Evolutionary conservation across 2,329 filamentous ascomycete genomes (phyloP), one percentile per base, ranked within the genome.

Genomic region (Pseudovirgaria hyperparasitica): DNA sequence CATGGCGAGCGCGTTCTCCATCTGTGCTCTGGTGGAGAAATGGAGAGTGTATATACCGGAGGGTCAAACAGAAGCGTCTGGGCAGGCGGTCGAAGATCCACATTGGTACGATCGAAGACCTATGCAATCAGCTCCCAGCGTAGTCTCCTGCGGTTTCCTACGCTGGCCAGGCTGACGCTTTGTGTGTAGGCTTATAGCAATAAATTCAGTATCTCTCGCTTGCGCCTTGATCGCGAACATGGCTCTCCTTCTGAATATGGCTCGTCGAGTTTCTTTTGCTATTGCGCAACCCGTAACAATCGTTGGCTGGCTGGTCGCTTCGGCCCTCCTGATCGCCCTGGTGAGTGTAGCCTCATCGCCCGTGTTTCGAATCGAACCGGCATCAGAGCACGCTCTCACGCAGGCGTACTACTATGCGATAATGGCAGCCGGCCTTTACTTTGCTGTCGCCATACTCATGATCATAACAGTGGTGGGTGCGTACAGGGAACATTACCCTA

Each of bases 401-500:
- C 64, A 70, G 37, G 65, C 66, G 5, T 73, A 64, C 42, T 75
- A 73, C 42, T 74, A 72, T 36, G 70, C 58, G 2, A 63, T 70
- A 27, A 67, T 70, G 29, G 70, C 70, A 4, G 65, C 69, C 3
- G 58, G 43, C 0, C 42, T 72, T 3, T 74, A 74, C 39, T 65
- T 68, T 31, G 54, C 71, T 27, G 62, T 74, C 20, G 58, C 65
- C 1, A 55, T 55, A 2, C 44, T 73, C 6, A 63, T 73, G 60
- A 52, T 62, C 16, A 38, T 70, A 6, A 74, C 70, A 0, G 64
- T 69, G 1, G 61, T 60, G 29, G 70, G 70, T 5, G 69, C 70
- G 4, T 60, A 55, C 31, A 58, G 48, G 29, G 61, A 60, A 0
- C 62, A 70, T 30, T 73, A 70, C 34, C 54, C 56, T n/a, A 64